These are phyloP conservation scores for Mycena galopus DNA, from an alignment of 768 basidiomycete genomes.

Conservation along the genomic window DNA sequence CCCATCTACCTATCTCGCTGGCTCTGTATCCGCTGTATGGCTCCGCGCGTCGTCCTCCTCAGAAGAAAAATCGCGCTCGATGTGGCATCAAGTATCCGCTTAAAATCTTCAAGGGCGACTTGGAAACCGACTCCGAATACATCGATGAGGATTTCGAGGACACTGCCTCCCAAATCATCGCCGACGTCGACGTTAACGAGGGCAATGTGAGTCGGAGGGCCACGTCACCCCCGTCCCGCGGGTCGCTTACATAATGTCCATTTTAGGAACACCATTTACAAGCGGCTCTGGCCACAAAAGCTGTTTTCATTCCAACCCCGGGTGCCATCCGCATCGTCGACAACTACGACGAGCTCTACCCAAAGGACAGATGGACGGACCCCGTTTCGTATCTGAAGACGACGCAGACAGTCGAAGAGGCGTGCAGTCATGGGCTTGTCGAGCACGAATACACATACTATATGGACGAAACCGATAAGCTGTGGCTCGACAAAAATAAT, in stretches of 20 bases:
- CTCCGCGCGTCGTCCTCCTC: slow-evolving; percentile 30
- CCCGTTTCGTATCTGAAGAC: slow-evolving; percentile 83
- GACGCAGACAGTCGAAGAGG: slow-evolving; percentile 90
- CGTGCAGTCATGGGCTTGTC: slow-evolving; percentile 67
- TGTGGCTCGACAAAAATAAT: slow-evolving; percentile 95
- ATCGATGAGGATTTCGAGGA: slow-evolving; percentile 29
- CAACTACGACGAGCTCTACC: slow-evolving; percentile 85
- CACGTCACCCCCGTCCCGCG: too few relatives aligned
- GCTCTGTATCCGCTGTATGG: slow-evolving; percentile 12
- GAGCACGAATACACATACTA: slow-evolving; percentile 85
- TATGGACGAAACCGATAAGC: slow-evolving; percentile 96
- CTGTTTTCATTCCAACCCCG: slow-evolving; percentile 92
- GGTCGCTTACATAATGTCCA: slow-evolving; percentile 56
- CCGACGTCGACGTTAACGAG: slow-evolving; percentile 34
- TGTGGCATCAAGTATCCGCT: slow-evolving; percentile 36
- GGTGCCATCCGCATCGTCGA: slow-evolving; percentile 86
- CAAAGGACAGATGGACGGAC: slow-evolving; percentile 77
- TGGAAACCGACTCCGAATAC: slow-evolving; percentile 26
- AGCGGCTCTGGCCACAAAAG: slow-evolving; percentile 61
- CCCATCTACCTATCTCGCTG: neutral
- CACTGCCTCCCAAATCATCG: neutral
- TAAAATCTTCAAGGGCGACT: slow-evolving; percentile 31
- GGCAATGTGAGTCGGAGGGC: slow-evolving; percentile 25
- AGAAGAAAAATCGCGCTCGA: slow-evolving; percentile 35
- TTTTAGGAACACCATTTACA: slow-evolving; percentile 69